Conservation (phyloP, 352 stramenopile species). For the Albugo candida region DNA sequence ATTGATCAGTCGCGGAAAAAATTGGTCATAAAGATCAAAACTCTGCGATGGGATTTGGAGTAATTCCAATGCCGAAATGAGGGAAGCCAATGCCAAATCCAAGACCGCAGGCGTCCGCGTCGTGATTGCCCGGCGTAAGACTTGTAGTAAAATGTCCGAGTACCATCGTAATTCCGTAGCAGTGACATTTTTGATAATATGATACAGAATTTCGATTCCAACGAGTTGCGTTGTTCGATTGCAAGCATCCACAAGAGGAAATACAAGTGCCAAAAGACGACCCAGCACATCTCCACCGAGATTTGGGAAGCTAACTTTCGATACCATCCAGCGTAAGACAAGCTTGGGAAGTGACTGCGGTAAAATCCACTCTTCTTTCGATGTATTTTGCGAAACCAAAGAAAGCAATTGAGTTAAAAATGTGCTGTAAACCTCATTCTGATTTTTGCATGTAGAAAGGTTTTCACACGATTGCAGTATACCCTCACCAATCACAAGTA, state of each 20-base stretch:
- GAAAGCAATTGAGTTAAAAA: constrained; percentile 3
- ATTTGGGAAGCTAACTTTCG: constrained; percentile 33
- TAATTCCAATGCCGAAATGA: constrained; percentile 36
- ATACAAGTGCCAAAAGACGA: constrained; percentile 47
- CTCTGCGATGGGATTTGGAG: constrained; percentile 25
- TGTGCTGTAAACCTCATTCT: neutral
- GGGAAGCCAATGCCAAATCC: constrained; percentile 30
- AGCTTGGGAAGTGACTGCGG: constrained; percentile 25
- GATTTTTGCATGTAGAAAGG: no score
- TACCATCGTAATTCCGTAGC: constrained; percentile 67
- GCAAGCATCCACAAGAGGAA: constrained; percentile 61
- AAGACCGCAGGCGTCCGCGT: constrained; percentile 32
- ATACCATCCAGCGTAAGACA: constrained; percentile 28
- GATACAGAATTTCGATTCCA: constrained; percentile 32
- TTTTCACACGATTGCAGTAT: no score
- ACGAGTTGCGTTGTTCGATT: constrained; percentile 35
- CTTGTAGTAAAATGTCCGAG: constrained; percentile 46
- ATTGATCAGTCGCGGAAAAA: constrained; percentile 36
- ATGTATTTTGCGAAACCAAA: constrained; percentile 19
- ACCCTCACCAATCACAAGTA: no score
- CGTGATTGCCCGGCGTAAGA: constrained; percentile 43
- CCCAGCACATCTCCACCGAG: constrained; percentile 50
- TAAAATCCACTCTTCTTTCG: constrained; percentile 47
- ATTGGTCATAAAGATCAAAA: constrained; percentile 42
- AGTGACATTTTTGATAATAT: constrained; percentile 41